Conservation (phyloP, 2,329 filamentous ascomycete genomes). For the Biscogniauxia sp. region DNA sequence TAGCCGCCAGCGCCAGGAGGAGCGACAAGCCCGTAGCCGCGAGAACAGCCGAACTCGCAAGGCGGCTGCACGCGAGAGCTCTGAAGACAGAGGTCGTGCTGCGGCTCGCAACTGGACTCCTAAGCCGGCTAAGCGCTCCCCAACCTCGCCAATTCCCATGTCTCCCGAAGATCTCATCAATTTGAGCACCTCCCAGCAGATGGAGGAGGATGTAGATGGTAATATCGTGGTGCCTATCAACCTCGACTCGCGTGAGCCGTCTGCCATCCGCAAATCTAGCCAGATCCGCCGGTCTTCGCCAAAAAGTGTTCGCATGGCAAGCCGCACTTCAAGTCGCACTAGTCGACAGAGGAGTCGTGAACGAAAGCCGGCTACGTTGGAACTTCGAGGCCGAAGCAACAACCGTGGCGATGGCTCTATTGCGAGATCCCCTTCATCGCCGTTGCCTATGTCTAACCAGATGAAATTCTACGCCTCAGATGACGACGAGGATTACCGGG, state of each 20-base stretch:
- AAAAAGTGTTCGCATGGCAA: slow-evolving; percentile 33
- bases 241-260: slow-evolving; percentile 38
- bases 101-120: slow-evolving; percentile 61
- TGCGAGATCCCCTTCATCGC: slow-evolving; percentile 74
- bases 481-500: slow-evolving; percentile 62
- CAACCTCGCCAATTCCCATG: slow-evolving; percentile 91
- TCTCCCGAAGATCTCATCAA: slow-evolving; percentile 80
- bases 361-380: slow-evolving; percentile 41
- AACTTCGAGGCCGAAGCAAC: slow-evolving; percentile 61
- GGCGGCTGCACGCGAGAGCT: slow-evolving; percentile 55
- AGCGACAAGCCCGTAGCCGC: slow-evolving; percentile 40
- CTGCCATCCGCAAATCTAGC: slow-evolving; percentile 44
- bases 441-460: slow-evolving; percentile 69
- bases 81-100: slow-evolving; percentile 68
- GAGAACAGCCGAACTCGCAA: slow-evolving; percentile 50
- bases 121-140: slow-evolving; percentile 77
- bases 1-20: slow-evolving; percentile 47
- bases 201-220: slow-evolving; percentile 24
- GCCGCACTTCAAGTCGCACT: slow-evolving; percentile 50
- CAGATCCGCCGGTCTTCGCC: slow-evolving; percentile 32
- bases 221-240: slow-evolving; percentile 25
- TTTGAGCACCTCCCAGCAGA: slow-evolving; percentile 48
- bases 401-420: slow-evolving; percentile 57
- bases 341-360: slow-evolving; percentile 48
- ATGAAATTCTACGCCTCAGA: slow-evolving; percentile 56